phyloP scores from a whole-genome alignment of 148 eudicot species.

The Chenopodium quinoa region DNA sequence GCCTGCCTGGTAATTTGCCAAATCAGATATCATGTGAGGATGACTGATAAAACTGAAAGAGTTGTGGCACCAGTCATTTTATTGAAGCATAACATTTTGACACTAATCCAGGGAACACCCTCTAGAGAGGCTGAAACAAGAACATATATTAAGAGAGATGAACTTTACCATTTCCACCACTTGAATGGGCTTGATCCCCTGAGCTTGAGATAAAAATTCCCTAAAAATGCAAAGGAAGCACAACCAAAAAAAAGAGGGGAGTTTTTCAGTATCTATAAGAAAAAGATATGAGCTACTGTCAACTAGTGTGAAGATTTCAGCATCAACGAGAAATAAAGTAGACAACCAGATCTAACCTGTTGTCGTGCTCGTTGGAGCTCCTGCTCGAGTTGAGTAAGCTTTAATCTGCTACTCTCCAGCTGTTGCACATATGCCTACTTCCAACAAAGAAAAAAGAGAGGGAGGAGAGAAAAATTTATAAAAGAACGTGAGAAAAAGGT shows the following conservation, averaged over 20 bases:
- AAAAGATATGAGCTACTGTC: not conserved
- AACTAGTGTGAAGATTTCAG: not conserved
- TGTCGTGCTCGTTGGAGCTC: constrained; percentile 58
- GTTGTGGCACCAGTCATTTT: not conserved
- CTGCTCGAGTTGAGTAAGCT: constrained; percentile 57
- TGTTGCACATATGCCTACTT: constrained; percentile 56
- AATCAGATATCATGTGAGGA: not conserved
- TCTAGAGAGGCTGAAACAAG: not conserved
- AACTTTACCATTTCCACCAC: constrained; percentile 50
- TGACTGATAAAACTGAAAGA: constrained; percentile 2
- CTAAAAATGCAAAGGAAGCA: constrained; percentile 14
- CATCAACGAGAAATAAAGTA: not conserved
- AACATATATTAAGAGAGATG: not conserved
- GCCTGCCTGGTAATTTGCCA: not conserved
- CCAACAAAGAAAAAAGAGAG: not conserved
- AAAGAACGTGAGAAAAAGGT: constrained; percentile 6
- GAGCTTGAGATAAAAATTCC: constrained; percentile 50
- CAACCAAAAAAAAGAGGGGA: not conserved
- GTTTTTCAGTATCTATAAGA: not conserved
- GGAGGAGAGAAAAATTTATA: not conserved
- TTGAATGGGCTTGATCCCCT: constrained; percentile 53
- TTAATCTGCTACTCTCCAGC: constrained; percentile 51
- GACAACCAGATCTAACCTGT: constrained; percentile 37
- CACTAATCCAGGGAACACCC: not conserved
- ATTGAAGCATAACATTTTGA: not conserved